Evolutionary conservation across 495 filamentous ascomycete genomes (phyloP).

Genomic region (Neurospora sp.): DNA sequence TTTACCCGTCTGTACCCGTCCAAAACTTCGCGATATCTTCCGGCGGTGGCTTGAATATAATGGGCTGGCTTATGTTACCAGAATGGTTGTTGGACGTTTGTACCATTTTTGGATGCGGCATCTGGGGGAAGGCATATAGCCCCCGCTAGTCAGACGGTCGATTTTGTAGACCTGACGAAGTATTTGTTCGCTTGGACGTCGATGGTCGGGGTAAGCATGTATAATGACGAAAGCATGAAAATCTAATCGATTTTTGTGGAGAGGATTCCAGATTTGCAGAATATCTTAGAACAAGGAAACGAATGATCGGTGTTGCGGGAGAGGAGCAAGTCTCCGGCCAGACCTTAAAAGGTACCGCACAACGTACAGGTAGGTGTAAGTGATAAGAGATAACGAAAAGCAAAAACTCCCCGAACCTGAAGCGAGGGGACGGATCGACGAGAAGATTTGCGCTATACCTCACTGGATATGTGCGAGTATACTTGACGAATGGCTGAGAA

Average conservation of each 20-base stretch:
- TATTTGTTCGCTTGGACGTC: not conserved
- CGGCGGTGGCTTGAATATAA: not conserved
- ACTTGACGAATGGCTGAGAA: not conserved
- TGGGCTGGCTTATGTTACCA: not conserved
- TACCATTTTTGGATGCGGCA: not conserved
- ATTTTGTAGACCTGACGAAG: no score
- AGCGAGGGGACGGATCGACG: not conserved
- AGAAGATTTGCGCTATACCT: not conserved
- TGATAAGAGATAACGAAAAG: not conserved
- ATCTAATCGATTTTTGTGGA: not conserved
- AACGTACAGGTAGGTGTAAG: not conserved
- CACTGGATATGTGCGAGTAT: not conserved
- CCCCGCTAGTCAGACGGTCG: no score
- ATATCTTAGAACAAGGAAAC: not conserved
- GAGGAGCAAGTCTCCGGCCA: not conserved
- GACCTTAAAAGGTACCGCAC: not conserved
- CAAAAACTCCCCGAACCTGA: not conserved
- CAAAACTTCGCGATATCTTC: not conserved
- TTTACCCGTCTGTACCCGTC: not conserved
- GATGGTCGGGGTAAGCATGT: not conserved
- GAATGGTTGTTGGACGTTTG: not conserved
- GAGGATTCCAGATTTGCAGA: not conserved
- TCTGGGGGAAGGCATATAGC: no score
- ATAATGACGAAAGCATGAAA: not conserved
- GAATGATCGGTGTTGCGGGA: not conserved